Percentiles rank a stretch among this genome's conserved stretches.
Conservation (phyloP, 345 rosid genomes). For the Schrenkiella parvula region DNA sequence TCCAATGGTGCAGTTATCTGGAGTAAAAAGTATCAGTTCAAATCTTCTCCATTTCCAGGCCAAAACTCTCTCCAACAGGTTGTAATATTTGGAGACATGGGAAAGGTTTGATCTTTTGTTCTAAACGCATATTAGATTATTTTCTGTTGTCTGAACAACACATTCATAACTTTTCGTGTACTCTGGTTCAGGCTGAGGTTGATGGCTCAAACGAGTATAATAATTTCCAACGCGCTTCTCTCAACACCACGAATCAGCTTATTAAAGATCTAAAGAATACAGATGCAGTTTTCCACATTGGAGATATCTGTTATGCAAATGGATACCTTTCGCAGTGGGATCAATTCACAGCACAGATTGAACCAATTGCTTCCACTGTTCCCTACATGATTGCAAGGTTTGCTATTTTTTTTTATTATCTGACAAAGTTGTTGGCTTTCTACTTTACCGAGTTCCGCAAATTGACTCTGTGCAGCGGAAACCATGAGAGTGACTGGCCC, state of each 20-base stretch:
- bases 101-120: conserved; percentile 54
- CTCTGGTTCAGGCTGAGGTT: conserved; percentile 46
- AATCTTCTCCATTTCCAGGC: conserved; percentile 72
- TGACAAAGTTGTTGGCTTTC: background rate
- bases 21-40: conserved; percentile 58
- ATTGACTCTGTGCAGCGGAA: conserved; percentile 42
- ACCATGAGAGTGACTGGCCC: conserved; percentile 79
- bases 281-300: conserved; percentile 64
- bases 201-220: conserved; percentile 64
- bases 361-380: conserved; percentile 61
- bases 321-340: conserved; percentile 81
- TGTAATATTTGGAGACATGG: conserved; percentile 80
- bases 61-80: conserved; percentile 62
- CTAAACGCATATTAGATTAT: conserved; percentile 24
- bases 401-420: background rate
- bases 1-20: conserved; percentile 45
- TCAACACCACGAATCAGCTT: conserved; percentile 63
- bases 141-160: conserved; percentile 6
- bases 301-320: conserved; percentile 64
- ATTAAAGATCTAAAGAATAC: conserved; percentile 47
- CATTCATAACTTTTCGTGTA: background rate
- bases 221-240: conserved; percentile 48
- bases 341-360: conserved; percentile 65
- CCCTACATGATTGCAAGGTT: conserved; percentile 78
- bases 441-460: background rate